A percentile compares a stretch with the other conserved stretches of the same genome.
Evolutionary conservation across 805 yeast species (phyloP).

Genomic region (Torulaspora franciscae): DNA sequence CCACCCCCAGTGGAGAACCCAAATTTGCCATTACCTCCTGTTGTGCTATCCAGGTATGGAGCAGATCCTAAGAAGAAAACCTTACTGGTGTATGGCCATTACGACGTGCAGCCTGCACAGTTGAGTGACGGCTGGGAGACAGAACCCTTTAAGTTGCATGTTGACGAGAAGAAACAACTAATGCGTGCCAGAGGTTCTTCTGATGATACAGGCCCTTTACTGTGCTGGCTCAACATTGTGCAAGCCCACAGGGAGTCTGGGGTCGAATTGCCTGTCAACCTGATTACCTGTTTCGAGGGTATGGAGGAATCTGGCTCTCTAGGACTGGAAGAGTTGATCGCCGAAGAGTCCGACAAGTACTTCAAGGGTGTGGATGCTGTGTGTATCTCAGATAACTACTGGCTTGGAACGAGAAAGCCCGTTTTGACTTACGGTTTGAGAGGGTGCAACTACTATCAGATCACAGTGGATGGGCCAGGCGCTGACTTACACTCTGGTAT

Average conservation of each 20-base stretch:
- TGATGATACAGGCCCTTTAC: slow-evolving; percentile 97
- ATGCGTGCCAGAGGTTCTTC: slow-evolving; percentile 92
- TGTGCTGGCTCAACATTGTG: slow-evolving; percentile 92
- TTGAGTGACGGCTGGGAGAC: slow-evolving; percentile 92
- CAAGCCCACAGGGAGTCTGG: slow-evolving; percentile 86
- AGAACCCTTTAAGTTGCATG: slow-evolving; percentile 76
- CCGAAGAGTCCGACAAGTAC: slow-evolving; percentile 68
- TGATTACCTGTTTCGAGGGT: slow-evolving; percentile 92
- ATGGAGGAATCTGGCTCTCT: slow-evolving; percentile 98
- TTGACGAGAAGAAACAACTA: slow-evolving; percentile 57
- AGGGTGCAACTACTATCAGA: slow-evolving; percentile 91
- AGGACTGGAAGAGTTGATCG: slow-evolving; percentile 82
- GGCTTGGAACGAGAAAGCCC: slow-evolving; percentile 97
- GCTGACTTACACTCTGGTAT: slow-evolving; percentile 97
- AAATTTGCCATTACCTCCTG: slow-evolving; percentile 79
- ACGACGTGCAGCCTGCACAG: slow-evolving; percentile 96
- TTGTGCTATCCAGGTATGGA: slow-evolving; percentile 88
- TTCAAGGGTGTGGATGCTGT: slow-evolving; percentile 90
- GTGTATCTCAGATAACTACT: slow-evolving; percentile 94
- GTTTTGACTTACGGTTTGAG: slow-evolving; percentile 96
- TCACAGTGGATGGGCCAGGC: slow-evolving; percentile 79
- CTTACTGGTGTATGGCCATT: slow-evolving; percentile 90
- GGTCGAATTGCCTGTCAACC: slow-evolving; percentile 86
- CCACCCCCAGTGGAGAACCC: slow-evolving; percentile 81
- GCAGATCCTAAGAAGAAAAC: slow-evolving; percentile 77